Percentiles rank a stretch among this genome's conserved stretches.
phyloP scores from a whole-genome alignment of 2,329 filamentous ascomycete genomes.

The Blumeria graminis region DNA sequence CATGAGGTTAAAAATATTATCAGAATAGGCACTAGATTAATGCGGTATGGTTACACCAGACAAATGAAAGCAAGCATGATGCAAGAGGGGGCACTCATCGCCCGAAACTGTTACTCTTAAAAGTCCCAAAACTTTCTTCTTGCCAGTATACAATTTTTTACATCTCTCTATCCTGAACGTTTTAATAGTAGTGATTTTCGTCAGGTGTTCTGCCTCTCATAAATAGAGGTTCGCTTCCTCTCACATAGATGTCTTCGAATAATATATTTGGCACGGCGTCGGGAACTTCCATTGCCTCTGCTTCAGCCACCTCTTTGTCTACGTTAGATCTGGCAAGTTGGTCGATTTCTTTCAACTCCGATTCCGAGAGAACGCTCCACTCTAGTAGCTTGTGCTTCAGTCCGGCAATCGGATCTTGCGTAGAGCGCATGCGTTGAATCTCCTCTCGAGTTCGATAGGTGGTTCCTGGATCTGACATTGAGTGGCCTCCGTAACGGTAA shows the following conservation, averaged over 20 bases:
- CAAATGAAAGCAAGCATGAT: too few relatives aligned
- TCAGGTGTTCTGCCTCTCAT: slow-evolving; percentile 71
- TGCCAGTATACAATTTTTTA: neutral
- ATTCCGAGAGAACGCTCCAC: slow-evolving; percentile 76
- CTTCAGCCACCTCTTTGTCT: slow-evolving; percentile 70
- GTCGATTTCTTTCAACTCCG: slow-evolving; percentile 88
- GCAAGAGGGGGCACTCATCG: too few relatives aligned
- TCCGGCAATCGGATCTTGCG: slow-evolving; percentile 92
- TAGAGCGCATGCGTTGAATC: slow-evolving; percentile 98
- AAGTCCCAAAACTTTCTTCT: neutral
- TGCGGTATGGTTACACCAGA: too few relatives aligned
- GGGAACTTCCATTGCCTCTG: slow-evolving; percentile 68
- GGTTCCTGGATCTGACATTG: slow-evolving; percentile 98
- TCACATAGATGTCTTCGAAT: slow-evolving; percentile 90
- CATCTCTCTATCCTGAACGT: neutral
- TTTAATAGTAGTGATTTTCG: slow-evolving; percentile 54
- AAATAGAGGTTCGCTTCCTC: slow-evolving; percentile 66
- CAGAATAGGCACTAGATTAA: too few relatives aligned
- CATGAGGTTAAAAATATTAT: too few relatives aligned
- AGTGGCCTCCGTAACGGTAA: slow-evolving; percentile 97
- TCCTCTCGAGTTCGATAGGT: slow-evolving; percentile 98
- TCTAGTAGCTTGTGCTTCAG: slow-evolving; percentile 96
- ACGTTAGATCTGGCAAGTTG: slow-evolving; percentile 74
- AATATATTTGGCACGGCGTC: slow-evolving; percentile 62
- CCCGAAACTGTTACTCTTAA: neutral